A percentile compares a stretch with the other conserved stretches of the same genome.
Conservation (phyloP, 2,329 filamentous ascomycete genomes). For the Monilinia laxa region DNA sequence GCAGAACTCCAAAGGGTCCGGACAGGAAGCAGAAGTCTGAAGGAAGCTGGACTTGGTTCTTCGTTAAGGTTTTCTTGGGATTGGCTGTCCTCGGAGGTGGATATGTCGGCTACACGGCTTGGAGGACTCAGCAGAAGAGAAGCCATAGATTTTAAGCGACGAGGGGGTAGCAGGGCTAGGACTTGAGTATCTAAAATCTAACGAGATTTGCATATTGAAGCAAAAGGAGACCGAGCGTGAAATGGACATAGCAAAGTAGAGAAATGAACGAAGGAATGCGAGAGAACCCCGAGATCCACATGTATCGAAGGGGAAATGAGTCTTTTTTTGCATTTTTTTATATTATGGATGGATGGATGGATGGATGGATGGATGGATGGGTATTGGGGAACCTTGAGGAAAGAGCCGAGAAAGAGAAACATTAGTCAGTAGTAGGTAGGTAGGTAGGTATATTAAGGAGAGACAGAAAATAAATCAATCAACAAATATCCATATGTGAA, state of each 20-base stretch:
- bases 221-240: background rate
- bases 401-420: background rate
- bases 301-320: background rate
- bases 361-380: background rate
- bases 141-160: slow-evolving; percentile 39
- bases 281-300: background rate
- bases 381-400: background rate
- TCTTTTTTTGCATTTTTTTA: background rate
- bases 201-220: background rate
- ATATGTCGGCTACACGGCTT: slow-evolving; percentile 85
- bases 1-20: slow-evolving; percentile 25
- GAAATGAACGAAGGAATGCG: background rate
- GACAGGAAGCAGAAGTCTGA: slow-evolving; percentile 35
- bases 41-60: slow-evolving; percentile 66
- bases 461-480: too few relatives aligned
- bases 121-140: slow-evolving; percentile 52
- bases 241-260: background rate
- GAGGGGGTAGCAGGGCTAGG: background rate
- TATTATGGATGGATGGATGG: background rate
- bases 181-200: background rate
- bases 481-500: too few relatives aligned
- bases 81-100: slow-evolving; percentile 66
- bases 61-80: slow-evolving; percentile 82
- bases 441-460: too few relatives aligned
- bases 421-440: background rate